Evolutionary conservation across 2,329 filamentous ascomycete species (phyloP), one percentile per base, ranked within the genome.

Genomic region (Neofusicoccum kwambonambiense): DNA sequence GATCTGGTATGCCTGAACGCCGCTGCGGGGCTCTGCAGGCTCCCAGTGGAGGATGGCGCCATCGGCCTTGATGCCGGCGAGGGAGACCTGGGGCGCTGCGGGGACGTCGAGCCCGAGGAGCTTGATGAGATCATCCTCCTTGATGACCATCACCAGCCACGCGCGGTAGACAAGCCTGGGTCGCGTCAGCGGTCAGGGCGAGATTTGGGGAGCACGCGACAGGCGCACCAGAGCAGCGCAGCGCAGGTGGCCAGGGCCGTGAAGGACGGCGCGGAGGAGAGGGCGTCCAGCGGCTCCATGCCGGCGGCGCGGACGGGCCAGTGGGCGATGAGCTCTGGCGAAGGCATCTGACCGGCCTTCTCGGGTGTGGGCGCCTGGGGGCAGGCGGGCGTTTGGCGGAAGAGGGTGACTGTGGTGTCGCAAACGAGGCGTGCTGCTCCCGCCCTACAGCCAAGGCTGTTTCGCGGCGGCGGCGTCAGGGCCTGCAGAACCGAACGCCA

Each of bases 71-170:
- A 99, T 95, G 68, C 91, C 92, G 64, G 94, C 92, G 39, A 99
- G 87, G 61, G 93, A 96, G 45, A 98, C 90, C 74, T 93, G 89
- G 61, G 95, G 95, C 27, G 92, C 85, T 68, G 93, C 89, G 67
- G 95, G 95, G 60, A 99, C 94, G 74, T 99, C 95, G 75, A 98
- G 89, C 66, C 94, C 93, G 54, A 99, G 87, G 57, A 97, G 91
- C 70, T 89, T 89, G 72, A 98, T 93, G 54, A 99, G 87, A 68
- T 96, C 89, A 65, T 94, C 91, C 64, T 97, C 92, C 27, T 94
- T 93, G 72, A 94, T 97, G 79, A 91, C 90, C 62, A 97, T 84
- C 42, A 96, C 95, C 75, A 93, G 91, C 81, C 90, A 92, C 67
- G 92, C 91, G 74, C 95, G 89, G 76, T 91, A 90, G 66, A 93